phyloP scores from a whole-genome alignment of 306 rosid species.

The Dryas alaskensis region DNA sequence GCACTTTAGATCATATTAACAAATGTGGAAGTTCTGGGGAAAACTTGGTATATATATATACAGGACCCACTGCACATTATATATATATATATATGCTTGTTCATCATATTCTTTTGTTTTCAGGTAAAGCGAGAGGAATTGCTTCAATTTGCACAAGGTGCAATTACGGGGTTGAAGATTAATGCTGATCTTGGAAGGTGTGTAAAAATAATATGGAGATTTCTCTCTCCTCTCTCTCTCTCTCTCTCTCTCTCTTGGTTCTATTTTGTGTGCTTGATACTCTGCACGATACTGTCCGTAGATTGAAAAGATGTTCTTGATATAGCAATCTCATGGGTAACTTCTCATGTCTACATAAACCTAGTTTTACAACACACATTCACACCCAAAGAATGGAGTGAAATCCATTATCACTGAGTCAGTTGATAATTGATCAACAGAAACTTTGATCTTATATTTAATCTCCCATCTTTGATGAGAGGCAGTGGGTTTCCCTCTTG shows the following conservation, averaged over 20 bases:
- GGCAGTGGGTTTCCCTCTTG: conserved; percentile 1
- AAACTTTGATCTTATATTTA: background rate
- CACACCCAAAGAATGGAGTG: conserved; percentile 4
- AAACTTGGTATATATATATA: background rate
- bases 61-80: no score
- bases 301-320: background rate
- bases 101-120: conserved; percentile 11
- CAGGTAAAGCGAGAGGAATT: conserved; percentile 98
- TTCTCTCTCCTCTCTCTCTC: conserved; percentile 20
- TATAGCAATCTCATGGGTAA: conserved; percentile 1
- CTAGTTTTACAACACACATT: background rate
- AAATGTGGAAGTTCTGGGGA: background rate
- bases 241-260: background rate
- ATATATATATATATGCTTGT: background rate
- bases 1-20: background rate
- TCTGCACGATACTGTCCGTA: no score
- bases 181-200: conserved; percentile 75
- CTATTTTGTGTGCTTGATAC: background rate
- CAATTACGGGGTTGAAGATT: conserved; percentile 87
- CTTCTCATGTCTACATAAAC: background rate
- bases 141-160: conserved; percentile 97
- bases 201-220: conserved; percentile 26
- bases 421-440: background rate
- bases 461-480: background rate
- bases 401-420: background rate